Evolutionary conservation across 2,329 filamentous ascomycete species (phyloP), one percentile per base, ranked within the genome.

Genomic region (Aspergillus clavatus): DNA sequence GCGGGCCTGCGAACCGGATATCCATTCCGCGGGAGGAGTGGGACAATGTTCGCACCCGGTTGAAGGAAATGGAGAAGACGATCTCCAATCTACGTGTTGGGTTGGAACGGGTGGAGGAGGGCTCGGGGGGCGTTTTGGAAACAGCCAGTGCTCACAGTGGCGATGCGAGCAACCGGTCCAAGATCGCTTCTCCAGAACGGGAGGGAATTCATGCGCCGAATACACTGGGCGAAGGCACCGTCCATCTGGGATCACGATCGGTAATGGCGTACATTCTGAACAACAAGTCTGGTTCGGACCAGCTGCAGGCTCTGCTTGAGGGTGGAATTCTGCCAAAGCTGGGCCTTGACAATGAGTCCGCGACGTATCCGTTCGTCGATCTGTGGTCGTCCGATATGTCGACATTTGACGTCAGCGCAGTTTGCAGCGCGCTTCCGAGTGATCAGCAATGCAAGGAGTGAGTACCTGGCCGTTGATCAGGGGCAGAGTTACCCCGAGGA

Each of bases 341-440:
- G 45, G 80, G 80, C 2, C 69, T 83, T 26, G 80, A 83, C 56
- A 83, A 83, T 53, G 80, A 83, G 55, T 79, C 76, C 28, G 79
- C 79, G 3, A 83, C 80, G 7, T 83, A 83, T 56, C 80, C 80
- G 5, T 83, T 83, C 54, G 78, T 83, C 22, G 80, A 83, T 56
- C 65, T 83, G 2, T 83, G 80, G 79, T 81, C 80, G 5, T 78
- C 78, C 2, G 78, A 82, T 45, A 79, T 76, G 40, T 80, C 77
- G 1, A 70, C 78, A 5, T 72, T 77, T 48, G 75, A 80, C 55
- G 72, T 80, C 4, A 75, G 71, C 46, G 78, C 81, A 42, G 71
- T 83, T 2, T 78, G 77, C 27, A 79, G 77, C 53, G 78, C 78
- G 1, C 64, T 83, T 24, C 80, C 80, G 0, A 74, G 68, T 48